Evolutionary conservation across 306 rosid genomes (phyloP), one percentile per base, ranked within the genome.

Genomic region (Fagus crenata): DNA sequence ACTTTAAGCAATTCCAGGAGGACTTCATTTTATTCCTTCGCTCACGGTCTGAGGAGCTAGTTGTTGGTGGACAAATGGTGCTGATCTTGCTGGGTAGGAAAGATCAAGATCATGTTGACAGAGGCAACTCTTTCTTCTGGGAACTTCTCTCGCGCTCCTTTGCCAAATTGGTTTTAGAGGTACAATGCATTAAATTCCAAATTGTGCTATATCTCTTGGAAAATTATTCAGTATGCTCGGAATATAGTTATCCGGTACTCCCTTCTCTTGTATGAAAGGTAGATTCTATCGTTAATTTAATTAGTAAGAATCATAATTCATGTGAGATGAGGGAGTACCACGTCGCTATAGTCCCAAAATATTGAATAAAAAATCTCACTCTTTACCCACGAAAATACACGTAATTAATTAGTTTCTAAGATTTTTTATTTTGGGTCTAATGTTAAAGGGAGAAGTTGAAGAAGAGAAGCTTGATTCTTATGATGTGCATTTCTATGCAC

Each of bases 401-500:
- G 11, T 46, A 46, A 46, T 1, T 46, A 7, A 46, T 46, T 46
- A 46, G 2, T 14, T 14, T 9, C 11, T 46, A 0, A 7, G 14
- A 1, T 1, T 1, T 2, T 17, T 36, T 46, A 2, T 5, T n/a
- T 49, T 5, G 2, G 58, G 5, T n/a, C 18, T 0, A 40, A 6
- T 67, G 7, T 22, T 59, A 4, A 33, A 92, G 97, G 99, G 97
- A 12, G 83, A 87, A 70, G 74, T 95, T 67, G 91, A 90, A 56
- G 67, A 87, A 17, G 96, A 90, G 82, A 82, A 85, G 84, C 41
- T 92, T 3, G 97, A 95, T 84, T 87, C 90, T 1, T 95, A 95
- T 77, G 96, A 95, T 4, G 97, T 88, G 72, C 96, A 92, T 85
- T 95, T 92, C 82, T 95, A 92, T 78, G 99, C 99, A 53, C 90